phyloP scores from a whole-genome alignment of 176 grass and related monocot species.

The Rhynchospora tenuis region DNA sequence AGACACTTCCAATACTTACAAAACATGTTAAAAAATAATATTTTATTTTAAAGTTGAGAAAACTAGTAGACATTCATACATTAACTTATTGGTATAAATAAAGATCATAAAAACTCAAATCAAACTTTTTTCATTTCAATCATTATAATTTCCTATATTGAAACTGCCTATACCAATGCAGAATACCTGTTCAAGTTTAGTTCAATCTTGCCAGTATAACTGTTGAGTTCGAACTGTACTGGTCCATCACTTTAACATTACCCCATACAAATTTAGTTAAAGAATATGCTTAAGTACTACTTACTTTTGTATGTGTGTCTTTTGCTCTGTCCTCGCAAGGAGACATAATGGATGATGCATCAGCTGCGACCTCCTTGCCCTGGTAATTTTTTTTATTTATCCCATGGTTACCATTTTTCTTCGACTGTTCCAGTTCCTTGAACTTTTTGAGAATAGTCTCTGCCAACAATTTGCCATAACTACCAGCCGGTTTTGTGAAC shows the following conservation, averaged over 20 bases:
- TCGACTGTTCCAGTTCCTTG: neutral
- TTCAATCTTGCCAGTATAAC: neutral
- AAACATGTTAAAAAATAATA: neutral
- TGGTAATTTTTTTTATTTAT: neutral
- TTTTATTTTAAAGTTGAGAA: neutral
- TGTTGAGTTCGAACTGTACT: neutral
- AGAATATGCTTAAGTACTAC: neutral
- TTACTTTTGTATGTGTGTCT: neutral
- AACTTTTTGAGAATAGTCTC: neutral
- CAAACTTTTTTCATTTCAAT: neutral
- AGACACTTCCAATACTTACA: neutral
- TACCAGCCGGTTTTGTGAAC: neutral
- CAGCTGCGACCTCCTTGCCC: neutral
- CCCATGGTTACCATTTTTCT: neutral
- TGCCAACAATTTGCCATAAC: neutral
- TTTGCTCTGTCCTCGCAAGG: neutral
- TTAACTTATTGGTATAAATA: neutral
- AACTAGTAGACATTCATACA: neutral
- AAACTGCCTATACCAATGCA: neutral
- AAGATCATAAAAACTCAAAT: neutral
- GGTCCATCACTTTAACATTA: neutral
- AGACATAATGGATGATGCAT: neutral
- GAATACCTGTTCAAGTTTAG: neutral
- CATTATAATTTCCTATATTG: neutral
- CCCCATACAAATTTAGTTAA: neutral